phyloP scores from a whole-genome alignment of 2,329 filamentous ascomycete genomes.

The Lasiodiplodia citricola region DNA sequence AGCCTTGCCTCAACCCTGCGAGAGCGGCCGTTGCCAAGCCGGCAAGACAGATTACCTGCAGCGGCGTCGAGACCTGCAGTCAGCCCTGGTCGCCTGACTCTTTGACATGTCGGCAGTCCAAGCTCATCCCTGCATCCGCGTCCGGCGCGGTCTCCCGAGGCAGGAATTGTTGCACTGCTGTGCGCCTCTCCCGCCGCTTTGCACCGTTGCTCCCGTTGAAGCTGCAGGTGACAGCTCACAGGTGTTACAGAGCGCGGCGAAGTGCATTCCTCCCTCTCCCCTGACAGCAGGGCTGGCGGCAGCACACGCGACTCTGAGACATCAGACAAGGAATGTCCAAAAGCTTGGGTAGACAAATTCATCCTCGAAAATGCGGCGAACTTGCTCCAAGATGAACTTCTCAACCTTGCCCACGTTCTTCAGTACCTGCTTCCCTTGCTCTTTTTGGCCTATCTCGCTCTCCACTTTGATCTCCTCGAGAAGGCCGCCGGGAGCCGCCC shows the following conservation, averaged over 20 bases:
- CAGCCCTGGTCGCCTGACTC: slow-evolving; percentile 26
- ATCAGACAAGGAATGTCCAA: slow-evolving; percentile 90
- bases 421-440: slow-evolving; percentile 88
- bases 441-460: slow-evolving; percentile 93
- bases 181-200: slow-evolving; percentile 27
- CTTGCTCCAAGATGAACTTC: slow-evolving; percentile 94
- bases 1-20: slow-evolving; percentile 23
- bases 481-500: slow-evolving; percentile 70
- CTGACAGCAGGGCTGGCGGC: slow-evolving; percentile 26
- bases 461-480: slow-evolving; percentile 94
- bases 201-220: slow-evolving; percentile 23
- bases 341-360: slow-evolving; percentile 98
- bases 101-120: slow-evolving; percentile 21
- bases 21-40: slow-evolving; percentile 24
- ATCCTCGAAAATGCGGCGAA: slow-evolving; percentile 95
- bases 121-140: slow-evolving; percentile 26
- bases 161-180: slow-evolving; percentile 23
- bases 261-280: slow-evolving; percentile 24
- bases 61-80: slow-evolving; percentile 20
- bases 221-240: slow-evolving; percentile 28
- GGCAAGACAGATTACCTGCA: slow-evolving; percentile 25
- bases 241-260: slow-evolving; percentile 19
- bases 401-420: slow-evolving; percentile 99
- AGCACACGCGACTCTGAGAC: slow-evolving; percentile 23
- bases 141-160: slow-evolving; percentile 25